Percentiles rank a stretch among this genome's conserved stretches.
Conservation (phyloP, 2,329 filamentous ascomycete genomes). For the Cadophora malorum region DNA sequence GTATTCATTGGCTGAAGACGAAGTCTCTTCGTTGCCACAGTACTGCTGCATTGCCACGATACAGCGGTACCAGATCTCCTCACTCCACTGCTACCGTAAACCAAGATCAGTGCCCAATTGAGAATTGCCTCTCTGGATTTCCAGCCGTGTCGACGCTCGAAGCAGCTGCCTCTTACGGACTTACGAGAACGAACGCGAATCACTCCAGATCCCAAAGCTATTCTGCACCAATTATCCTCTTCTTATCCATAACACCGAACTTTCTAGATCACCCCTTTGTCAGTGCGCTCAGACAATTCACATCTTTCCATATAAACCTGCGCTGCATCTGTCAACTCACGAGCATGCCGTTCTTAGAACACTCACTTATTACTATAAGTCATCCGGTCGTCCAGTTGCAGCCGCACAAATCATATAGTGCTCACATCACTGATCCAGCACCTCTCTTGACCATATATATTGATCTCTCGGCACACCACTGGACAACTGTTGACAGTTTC, state of each 20-base stretch:
- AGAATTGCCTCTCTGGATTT: background rate
- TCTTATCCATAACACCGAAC: background rate
- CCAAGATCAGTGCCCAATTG: too few relatives aligned
- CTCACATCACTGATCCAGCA: background rate
- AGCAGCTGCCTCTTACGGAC: background rate
- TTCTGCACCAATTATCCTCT: background rate
- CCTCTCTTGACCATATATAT: conserved; percentile 4
- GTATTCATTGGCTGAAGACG: background rate
- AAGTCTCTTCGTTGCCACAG: background rate
- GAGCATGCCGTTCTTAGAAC: conserved; percentile 2
- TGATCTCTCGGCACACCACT: conserved; percentile 13
- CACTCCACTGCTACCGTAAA: background rate
- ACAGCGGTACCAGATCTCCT: background rate
- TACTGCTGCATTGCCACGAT: background rate
- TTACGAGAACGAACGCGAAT: conserved; percentile 6
- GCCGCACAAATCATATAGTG: background rate
- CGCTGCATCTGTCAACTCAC: background rate
- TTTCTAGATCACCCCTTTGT: background rate
- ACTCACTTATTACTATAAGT: conserved; percentile 3
- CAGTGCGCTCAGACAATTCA: background rate
- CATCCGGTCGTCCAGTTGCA: background rate
- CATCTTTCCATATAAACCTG: background rate
- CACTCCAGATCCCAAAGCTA: background rate
- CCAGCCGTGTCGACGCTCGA: background rate
- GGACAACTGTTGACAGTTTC: conserved; percentile 17